Conservation (phyloP, 306 rosid species). For the Hippophae tibetana region DNA sequence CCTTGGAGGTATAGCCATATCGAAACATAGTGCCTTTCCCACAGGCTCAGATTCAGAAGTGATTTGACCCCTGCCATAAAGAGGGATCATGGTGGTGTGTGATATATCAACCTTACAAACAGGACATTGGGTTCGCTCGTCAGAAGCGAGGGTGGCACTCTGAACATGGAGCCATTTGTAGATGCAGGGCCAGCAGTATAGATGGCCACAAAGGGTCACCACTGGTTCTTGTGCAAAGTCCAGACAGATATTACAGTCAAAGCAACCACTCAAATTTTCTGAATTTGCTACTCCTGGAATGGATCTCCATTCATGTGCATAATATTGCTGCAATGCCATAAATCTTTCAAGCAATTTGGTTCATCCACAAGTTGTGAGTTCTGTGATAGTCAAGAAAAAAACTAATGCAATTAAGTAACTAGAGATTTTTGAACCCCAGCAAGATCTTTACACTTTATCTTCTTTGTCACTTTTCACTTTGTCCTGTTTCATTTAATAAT, state of each 20-base stretch:
- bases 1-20: constrained; percentile 56
- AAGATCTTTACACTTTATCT: no score
- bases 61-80: constrained; percentile 63
- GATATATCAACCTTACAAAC: constrained; percentile 85
- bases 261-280: constrained; percentile 40
- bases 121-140: constrained; percentile 84
- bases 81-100: constrained; percentile 69
- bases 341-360: constrained; percentile 14
- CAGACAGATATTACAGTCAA: constrained; percentile 89
- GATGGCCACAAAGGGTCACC: constrained; percentile 91
- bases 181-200: constrained; percentile 97
- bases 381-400: constrained; percentile 22
- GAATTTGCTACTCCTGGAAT: constrained; percentile 27
- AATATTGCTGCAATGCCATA: constrained; percentile 59
- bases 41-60: constrained; percentile 22
- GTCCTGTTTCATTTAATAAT: no score
- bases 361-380: background rate
- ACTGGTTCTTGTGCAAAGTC: constrained; percentile 75
- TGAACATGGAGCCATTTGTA: constrained; percentile 82
- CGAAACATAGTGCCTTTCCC: constrained; percentile 25
- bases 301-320: constrained; percentile 42
- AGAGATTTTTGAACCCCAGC: no score
- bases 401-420: no score
- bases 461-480: no score
- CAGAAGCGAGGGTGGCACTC: constrained; percentile 58